phyloP scores from a whole-genome alignment of 2,329 filamentous ascomycete species.

The Pestalotiopsis fici region DNA sequence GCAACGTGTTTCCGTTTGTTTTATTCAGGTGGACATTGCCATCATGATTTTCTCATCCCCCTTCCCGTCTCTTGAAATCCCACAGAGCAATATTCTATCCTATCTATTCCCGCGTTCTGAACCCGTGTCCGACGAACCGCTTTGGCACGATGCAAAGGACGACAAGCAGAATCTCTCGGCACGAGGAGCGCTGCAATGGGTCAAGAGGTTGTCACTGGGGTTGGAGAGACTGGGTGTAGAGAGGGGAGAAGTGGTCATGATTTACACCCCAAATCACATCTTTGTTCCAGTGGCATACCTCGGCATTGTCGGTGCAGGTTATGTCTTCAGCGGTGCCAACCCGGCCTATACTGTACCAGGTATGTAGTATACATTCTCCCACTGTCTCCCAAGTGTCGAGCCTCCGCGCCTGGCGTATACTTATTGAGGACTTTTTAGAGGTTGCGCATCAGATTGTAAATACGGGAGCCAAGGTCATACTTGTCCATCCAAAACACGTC shows the following conservation, averaged over 20 bases:
- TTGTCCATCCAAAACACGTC: constrained; percentile 49
- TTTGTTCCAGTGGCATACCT: constrained; percentile 56
- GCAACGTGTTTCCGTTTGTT: background rate
- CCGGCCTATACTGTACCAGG: constrained; percentile 50
- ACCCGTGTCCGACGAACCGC: constrained; percentile 41
- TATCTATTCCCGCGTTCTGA: constrained; percentile 33
- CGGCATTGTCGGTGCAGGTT: constrained; percentile 52
- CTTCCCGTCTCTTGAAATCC: constrained; percentile 42
- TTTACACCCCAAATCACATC: constrained; percentile 56
- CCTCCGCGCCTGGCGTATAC: background rate
- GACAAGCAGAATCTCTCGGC: constrained; percentile 45
- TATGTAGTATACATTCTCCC: constrained; percentile 25
- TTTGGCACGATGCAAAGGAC: constrained; percentile 55
- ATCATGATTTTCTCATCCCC: constrained; percentile 45
- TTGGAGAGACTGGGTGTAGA: constrained; percentile 45
- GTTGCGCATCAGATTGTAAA: constrained; percentile 52
- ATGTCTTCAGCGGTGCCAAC: constrained; percentile 56
- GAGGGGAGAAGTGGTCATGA: constrained; percentile 52
- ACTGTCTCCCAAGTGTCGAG: background rate
- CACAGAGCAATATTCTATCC: constrained; percentile 43
- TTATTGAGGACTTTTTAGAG: constrained; percentile 32
- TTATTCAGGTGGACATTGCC: background rate
- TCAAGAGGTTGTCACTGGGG: constrained; percentile 50
- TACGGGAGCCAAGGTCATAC: constrained; percentile 47
- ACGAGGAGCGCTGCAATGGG: constrained; percentile 48